Evolutionary conservation across 257 asterid species (phyloP).

Genomic region (Plectranthus barbatus): DNA sequence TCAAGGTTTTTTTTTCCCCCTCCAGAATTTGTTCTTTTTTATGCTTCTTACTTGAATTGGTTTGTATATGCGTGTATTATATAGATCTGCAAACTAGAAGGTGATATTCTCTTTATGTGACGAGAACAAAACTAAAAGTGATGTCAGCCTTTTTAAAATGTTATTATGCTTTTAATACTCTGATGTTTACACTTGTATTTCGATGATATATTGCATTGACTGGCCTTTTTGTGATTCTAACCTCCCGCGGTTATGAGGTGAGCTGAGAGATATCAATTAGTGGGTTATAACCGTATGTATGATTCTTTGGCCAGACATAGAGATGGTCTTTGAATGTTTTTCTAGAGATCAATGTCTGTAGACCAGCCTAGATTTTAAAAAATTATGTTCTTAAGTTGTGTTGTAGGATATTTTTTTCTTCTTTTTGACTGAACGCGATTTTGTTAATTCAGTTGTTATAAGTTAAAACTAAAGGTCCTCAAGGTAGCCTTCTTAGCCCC

Average conservation of each 20-base stretch:
- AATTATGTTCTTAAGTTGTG: not conserved
- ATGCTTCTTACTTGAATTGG: slow-evolving; percentile 9
- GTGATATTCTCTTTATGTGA: not conserved
- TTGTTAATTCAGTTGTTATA: not conserved
- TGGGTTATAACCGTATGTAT: not conserved
- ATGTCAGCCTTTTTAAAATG: not conserved
- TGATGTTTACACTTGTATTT: not conserved
- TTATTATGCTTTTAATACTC: not conserved
- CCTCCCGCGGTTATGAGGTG: not conserved
- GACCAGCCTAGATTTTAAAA: not conserved
- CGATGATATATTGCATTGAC: not conserved
- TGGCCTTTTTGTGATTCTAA: not conserved
- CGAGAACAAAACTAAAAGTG: not conserved
- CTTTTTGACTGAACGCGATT: not conserved
- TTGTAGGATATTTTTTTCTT: not conserved
- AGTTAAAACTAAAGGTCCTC: not conserved
- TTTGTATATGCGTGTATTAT: not conserved
- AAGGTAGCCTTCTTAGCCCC: not conserved
- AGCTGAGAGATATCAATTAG: not conserved
- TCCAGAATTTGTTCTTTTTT: not conserved
- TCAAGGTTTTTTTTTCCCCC: not conserved
- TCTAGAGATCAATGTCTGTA: not conserved
- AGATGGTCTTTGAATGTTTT: not conserved
- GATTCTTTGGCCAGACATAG: not conserved
- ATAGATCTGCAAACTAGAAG: slow-evolving; percentile 15